Percentiles rank a stretch among this genome's conserved stretches.
Evolutionary conservation across 805 yeast species (phyloP).

Genomic region (Lipomyces sp.): DNA sequence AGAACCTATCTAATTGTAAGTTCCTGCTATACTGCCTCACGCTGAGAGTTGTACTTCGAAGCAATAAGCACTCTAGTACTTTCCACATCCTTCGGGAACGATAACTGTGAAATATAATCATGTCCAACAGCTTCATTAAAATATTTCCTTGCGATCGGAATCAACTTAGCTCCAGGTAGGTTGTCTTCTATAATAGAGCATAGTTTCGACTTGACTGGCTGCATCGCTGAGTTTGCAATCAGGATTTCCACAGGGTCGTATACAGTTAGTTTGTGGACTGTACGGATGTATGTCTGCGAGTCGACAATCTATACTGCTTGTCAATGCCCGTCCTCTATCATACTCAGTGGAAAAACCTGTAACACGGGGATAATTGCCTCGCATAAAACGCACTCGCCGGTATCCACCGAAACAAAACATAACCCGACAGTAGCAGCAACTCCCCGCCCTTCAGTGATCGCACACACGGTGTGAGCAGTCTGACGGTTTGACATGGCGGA

Average conservation of each 20-base stretch:
- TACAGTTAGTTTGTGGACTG: slow-evolving; percentile 50
- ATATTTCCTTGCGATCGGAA: slow-evolving; percentile 39
- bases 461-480: slow-evolving; percentile 33
- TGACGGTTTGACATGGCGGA: slow-evolving; percentile 24
- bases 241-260: slow-evolving; percentile 47
- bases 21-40: not conserved
- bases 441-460: slow-evolving; percentile 40
- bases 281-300: slow-evolving; percentile 54
- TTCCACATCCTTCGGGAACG: slow-evolving; percentile 39
- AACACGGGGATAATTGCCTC: slow-evolving; percentile 40
- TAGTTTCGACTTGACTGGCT: slow-evolving; percentile 45
- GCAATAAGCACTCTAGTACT: slow-evolving; percentile 41
- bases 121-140: slow-evolving; percentile 45
- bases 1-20: slow-evolving; percentile 23
- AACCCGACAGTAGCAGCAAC: slow-evolving; percentile 47
- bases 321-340: not conserved
- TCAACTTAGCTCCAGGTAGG: slow-evolving; percentile 41
- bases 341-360: slow-evolving; percentile 33
- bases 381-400: slow-evolving; percentile 48
- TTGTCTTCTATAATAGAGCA: slow-evolving; percentile 48
- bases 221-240: slow-evolving; percentile 44
- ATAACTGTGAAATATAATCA: slow-evolving; percentile 30
- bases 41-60: slow-evolving; percentile 38
- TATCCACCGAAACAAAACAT: slow-evolving; percentile 48
- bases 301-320: slow-evolving; percentile 42